These are phyloP conservation scores for Russula sp. DNA, from an alignment of 768 basidiomycete genomes.

Conservation along the genomic window DNA sequence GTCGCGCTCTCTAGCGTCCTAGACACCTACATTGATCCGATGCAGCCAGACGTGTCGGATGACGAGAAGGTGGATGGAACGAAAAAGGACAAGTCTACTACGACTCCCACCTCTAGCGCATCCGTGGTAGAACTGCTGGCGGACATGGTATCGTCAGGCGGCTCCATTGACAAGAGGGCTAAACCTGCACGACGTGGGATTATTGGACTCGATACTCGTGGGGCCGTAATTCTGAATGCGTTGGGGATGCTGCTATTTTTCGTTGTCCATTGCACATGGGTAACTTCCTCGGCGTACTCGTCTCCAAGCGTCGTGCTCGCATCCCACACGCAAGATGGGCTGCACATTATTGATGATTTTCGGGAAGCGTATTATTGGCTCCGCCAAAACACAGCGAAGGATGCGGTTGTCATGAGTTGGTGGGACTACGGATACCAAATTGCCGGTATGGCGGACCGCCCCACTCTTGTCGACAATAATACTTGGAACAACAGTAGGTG, in stretches of 20 bases:
- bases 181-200: constrained; percentile 54
- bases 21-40: constrained; percentile 87
- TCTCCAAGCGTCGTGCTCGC: constrained; percentile 96
- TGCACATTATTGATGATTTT: constrained; percentile 98
- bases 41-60: constrained; percentile 53
- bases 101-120: constrained; percentile 34
- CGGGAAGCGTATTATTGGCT: constrained; percentile 99
- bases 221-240: constrained; percentile 70
- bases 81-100: constrained; percentile 52
- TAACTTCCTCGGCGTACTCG: constrained; percentile 91
- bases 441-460: constrained; percentile 96
- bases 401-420: constrained; percentile 97
- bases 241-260: constrained; percentile 82
- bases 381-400: constrained; percentile 88
- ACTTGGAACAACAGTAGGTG: constrained; percentile 98
- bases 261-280: constrained; percentile 96
- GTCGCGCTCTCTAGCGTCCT: constrained; percentile 85
- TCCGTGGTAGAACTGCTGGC: constrained; percentile 29
- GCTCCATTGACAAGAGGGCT: constrained; percentile 36
- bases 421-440: constrained; percentile 99
- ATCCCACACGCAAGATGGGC: constrained; percentile 75
- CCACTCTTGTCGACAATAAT: constrained; percentile 97
- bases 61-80: constrained; percentile 38
- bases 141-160: constrained; percentile 21
- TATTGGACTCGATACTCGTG: constrained; percentile 80